Percentiles rank a stretch among this genome's conserved stretches.
phyloP scores from a whole-genome alignment of 1,139 yeast species.

The Petasospora fabianii region DNA sequence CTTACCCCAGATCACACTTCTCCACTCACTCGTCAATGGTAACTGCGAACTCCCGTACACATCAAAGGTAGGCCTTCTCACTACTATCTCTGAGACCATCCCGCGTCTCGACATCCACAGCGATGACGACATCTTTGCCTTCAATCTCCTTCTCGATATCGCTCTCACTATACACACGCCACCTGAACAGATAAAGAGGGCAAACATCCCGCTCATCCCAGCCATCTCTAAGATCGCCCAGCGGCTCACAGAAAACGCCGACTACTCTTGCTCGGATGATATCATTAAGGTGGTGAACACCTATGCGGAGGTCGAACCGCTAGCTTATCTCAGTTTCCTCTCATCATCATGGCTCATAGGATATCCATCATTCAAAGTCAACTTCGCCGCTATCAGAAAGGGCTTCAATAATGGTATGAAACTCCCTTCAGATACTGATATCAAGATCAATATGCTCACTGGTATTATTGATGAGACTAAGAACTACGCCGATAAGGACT shows the following conservation, averaged over 20 bases:
- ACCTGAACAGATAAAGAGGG: not conserved
- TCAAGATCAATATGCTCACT: slow-evolving; percentile 11
- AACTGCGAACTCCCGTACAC: no score
- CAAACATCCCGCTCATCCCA: not conserved
- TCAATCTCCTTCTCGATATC: slow-evolving; percentile 3
- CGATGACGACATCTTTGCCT: slow-evolving; percentile 2
- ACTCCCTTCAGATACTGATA: slow-evolving; percentile 3
- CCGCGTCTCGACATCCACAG: slow-evolving; percentile 4
- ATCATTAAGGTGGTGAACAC: slow-evolving; percentile 5
- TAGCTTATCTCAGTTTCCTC: slow-evolving; percentile 8
- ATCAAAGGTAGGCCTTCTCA: slow-evolving; percentile 3
- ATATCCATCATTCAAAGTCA: slow-evolving; percentile 7
- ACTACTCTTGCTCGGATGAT: slow-evolving; percentile 3
- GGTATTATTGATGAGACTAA: slow-evolving; percentile 8
- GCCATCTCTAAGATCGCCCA: slow-evolving; percentile 2
- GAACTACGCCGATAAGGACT: slow-evolving; percentile 3
- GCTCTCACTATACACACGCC: slow-evolving; percentile 2
- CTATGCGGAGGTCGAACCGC: slow-evolving; percentile 4
- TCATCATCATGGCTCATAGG: slow-evolving; percentile 8
- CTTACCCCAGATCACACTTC: slow-evolving; percentile 9
- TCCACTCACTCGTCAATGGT: slow-evolving; percentile 1
- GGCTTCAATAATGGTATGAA: not conserved
- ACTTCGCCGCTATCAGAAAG: slow-evolving; percentile 6
- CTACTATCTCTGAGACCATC: slow-evolving; percentile 5
- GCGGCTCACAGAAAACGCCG: slow-evolving; percentile 4